A percentile compares a stretch with the other conserved stretches of the same genome.
Evolutionary conservation across 140 eudicot species (phyloP).

Genomic region (Flaveria floridana): DNA sequence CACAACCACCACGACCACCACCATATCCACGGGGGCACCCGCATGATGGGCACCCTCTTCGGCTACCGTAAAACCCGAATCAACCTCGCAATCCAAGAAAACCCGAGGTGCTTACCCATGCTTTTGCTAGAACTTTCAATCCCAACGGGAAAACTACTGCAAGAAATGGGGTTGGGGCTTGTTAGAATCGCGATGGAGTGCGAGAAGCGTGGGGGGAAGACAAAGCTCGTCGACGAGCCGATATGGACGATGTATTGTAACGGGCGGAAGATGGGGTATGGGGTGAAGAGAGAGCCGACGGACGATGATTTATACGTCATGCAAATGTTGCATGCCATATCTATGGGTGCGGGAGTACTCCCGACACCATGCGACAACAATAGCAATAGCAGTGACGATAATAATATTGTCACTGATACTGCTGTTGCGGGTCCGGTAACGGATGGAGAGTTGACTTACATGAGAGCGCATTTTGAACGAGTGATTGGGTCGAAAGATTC

Average conservation of each 20-base stretch:
- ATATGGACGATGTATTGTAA: constrained; percentile 88
- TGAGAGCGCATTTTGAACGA: constrained; percentile 76
- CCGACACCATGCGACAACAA: constrained; percentile 41
- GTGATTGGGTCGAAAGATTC: constrained; percentile 76
- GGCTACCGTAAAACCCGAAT: constrained; percentile 71
- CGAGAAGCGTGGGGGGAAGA: constrained; percentile 58
- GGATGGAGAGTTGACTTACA: constrained; percentile 74
- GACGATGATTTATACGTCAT: constrained; percentile 74
- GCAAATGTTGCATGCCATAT: constrained; percentile 69
- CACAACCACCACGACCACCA: constrained; percentile 47
- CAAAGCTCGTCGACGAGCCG: constrained; percentile 75
- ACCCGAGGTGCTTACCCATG: constrained; percentile 64
- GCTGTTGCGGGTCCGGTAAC: constrained; percentile 11
- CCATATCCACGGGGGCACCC: constrained; percentile 72
- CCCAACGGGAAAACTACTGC: constrained; percentile 75
- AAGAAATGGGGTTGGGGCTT: constrained; percentile 84
- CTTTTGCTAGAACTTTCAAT: constrained; percentile 76
- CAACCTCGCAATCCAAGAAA: constrained; percentile 81
- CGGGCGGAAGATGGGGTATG: constrained; percentile 80
- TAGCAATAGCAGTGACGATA: neutral
- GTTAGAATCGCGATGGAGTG: constrained; percentile 90
- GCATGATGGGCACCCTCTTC: constrained; percentile 82
- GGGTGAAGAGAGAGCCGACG: constrained; percentile 74
- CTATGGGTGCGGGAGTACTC: constrained; percentile 94
- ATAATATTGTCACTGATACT: neutral